Evolutionary conservation across 2,329 filamentous ascomycete genomes (phyloP).

Genomic region (Zymoseptoria passerinii): DNA sequence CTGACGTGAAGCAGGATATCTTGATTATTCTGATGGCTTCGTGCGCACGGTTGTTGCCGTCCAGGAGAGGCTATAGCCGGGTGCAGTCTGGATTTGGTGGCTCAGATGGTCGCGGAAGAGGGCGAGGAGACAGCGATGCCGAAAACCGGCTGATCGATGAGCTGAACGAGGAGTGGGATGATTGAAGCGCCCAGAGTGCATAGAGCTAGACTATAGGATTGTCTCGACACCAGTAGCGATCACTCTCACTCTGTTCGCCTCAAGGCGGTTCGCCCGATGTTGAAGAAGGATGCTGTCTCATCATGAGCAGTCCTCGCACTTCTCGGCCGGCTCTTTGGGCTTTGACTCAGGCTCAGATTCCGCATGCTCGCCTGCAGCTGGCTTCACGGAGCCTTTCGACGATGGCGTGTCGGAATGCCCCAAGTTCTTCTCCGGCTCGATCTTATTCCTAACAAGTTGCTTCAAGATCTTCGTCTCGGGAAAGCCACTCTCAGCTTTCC

Average conservation of each 20-base stretch:
- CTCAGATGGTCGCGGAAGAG: conserved; percentile 37
- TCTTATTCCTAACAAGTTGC: conserved; percentile 69
- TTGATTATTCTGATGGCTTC: conserved; percentile 62
- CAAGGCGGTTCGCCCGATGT: not conserved
- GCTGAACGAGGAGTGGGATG: conserved; percentile 95
- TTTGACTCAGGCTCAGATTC: not conserved
- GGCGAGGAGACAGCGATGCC: conserved; percentile 54
- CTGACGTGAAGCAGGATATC: conserved; percentile 38
- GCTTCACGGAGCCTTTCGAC: conserved; percentile 10
- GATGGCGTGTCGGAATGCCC: conserved; percentile 55
- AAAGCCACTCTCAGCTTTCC: conserved; percentile 79
- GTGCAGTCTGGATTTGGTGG: conserved; percentile 47
- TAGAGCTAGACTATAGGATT: not conserved
- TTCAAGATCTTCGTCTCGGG: conserved; percentile 92
- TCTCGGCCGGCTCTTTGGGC: not conserved
- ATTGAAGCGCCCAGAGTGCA: conserved; percentile 34
- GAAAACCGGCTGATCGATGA: conserved; percentile 94
- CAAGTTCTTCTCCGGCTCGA: conserved; percentile 68
- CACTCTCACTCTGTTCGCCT: not conserved
- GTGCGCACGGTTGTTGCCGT: conserved; percentile 58
- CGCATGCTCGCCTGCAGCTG: not conserved
- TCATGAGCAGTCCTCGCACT: conserved; percentile 11
- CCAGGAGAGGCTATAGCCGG: conserved; percentile 58
- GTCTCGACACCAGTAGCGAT: not conserved
- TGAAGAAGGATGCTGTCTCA: not conserved